Percentiles rank a stretch among this genome's conserved stretches.
These are phyloP conservation scores for Kazachstania bromeliacearum DNA, from an alignment of 805 yeast genomes.

Conservation along the genomic window DNA sequence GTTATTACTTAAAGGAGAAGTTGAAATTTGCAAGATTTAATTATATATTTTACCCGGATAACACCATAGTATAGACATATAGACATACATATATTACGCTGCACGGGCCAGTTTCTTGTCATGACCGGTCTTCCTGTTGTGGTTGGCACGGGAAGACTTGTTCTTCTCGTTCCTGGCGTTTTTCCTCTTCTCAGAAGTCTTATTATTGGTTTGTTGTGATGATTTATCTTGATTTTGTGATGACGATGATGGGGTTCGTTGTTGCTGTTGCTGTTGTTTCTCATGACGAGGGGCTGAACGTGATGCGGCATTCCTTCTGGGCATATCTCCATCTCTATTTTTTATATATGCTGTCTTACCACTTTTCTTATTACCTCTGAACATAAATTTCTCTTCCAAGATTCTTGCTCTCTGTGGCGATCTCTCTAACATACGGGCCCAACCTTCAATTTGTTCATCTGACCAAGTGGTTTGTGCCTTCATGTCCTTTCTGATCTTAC, in stretches of 20 bases:
- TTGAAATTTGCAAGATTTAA: too few relatives aligned
- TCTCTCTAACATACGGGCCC: slow-evolving; percentile 69
- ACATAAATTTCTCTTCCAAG: slow-evolving; percentile 53
- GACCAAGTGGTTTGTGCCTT: slow-evolving; percentile 56
- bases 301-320: neutral
- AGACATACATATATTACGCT: neutral
- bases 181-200: slow-evolving; percentile 25
- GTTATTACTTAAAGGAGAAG: too few relatives aligned
- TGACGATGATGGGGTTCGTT: neutral
- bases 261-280: slow-evolving; percentile 2
- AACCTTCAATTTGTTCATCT: slow-evolving; percentile 88
- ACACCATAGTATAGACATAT: too few relatives aligned
- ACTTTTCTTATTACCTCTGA: slow-evolving; percentile 32
- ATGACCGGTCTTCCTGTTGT: slow-evolving; percentile 54
- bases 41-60: too few relatives aligned
- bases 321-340: slow-evolving; percentile 12
- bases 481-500: slow-evolving; percentile 42
- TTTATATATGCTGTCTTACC: slow-evolving; percentile 27
- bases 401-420: slow-evolving; percentile 53
- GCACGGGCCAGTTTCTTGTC: slow-evolving; percentile 39
- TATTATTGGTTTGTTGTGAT: slow-evolving; percentile 6
- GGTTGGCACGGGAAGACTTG: slow-evolving; percentile 52
- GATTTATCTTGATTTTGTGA: slow-evolving; percentile 2
- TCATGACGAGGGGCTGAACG: neutral
- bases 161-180: slow-evolving; percentile 41